These are phyloP conservation scores for Pittosporum tobira DNA, from an alignment of 129 eudicot genomes.

Conservation along the genomic window DNA sequence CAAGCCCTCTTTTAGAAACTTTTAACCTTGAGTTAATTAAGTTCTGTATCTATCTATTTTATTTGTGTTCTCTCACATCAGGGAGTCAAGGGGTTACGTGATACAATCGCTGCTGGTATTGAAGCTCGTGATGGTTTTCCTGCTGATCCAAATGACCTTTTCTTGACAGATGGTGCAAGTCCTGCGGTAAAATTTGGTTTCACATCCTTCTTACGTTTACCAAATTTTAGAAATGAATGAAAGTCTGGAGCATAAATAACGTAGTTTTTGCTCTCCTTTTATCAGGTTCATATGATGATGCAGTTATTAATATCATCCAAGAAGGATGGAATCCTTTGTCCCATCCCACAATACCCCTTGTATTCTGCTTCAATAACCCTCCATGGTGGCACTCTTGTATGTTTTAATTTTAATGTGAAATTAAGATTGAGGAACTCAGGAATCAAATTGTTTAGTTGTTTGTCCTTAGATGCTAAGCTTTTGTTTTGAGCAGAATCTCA, in stretches of 20 bases:
- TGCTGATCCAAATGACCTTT: slow-evolving; percentile 77
- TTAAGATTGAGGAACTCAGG: no score
- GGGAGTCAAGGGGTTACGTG: slow-evolving; percentile 91
- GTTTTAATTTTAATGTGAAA: slow-evolving; percentile 1
- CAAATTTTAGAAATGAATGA: neutral
- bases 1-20: neutral
- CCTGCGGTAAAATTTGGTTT: slow-evolving; percentile 50
- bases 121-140: slow-evolving; percentile 96
- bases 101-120: slow-evolving; percentile 84
- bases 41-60: neutral
- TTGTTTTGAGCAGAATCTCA: no score
- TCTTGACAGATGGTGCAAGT: slow-evolving; percentile 95
- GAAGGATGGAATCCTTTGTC: slow-evolving; percentile 87
- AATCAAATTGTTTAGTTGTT: no score
- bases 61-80: slow-evolving; percentile 23
- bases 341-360: slow-evolving; percentile 94
- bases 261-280: neutral
- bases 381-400: slow-evolving; percentile 97
- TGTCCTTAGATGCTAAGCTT: no score
- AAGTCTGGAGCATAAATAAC: neutral
- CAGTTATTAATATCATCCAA: slow-evolving; percentile 73
- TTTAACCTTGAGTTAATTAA: neutral
- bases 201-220: neutral
- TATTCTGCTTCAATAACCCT: slow-evolving; percentile 97
- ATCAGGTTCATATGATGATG: slow-evolving; percentile 98